These are phyloP conservation scores for Talaromyces sp. DNA, from an alignment of 2,329 filamentous ascomycete species.

Conservation along the genomic window DNA sequence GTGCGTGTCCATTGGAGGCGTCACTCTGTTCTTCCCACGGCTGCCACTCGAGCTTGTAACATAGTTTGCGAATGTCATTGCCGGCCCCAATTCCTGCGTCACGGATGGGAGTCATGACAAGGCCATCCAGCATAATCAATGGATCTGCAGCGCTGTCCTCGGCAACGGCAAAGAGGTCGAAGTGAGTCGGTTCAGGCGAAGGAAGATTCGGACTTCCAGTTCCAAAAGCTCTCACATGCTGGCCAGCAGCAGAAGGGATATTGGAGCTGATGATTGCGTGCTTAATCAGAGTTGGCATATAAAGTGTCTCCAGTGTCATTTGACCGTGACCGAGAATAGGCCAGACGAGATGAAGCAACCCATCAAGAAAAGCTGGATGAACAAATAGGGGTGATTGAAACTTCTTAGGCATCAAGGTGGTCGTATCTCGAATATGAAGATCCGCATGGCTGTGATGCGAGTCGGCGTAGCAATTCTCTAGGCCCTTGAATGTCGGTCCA, in stretches of 20 bases:
- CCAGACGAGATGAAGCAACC: slow-evolving; percentile 31
- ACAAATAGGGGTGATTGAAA: slow-evolving; percentile 48
- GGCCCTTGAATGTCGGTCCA: slow-evolving; percentile 53
- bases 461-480: slow-evolving; percentile 48
- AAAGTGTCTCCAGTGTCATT: slow-evolving; percentile 33
- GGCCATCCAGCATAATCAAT: slow-evolving; percentile 26
- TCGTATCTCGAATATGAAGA: slow-evolving; percentile 47
- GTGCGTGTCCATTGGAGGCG: neutral
- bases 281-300: slow-evolving; percentile 37
- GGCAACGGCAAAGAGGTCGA: slow-evolving; percentile 23
- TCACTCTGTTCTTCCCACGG: slow-evolving; percentile 19
- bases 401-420: slow-evolving; percentile 46
- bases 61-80: slow-evolving; percentile 23
- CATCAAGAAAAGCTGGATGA: slow-evolving; percentile 51
- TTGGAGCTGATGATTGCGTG: slow-evolving; percentile 27
- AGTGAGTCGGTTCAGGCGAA: slow-evolving; percentile 15
- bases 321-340: slow-evolving; percentile 34
- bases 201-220: slow-evolving; percentile 14
- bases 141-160: slow-evolving; percentile 23
- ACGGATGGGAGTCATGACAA: slow-evolving; percentile 30
- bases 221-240: slow-evolving; percentile 24
- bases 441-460: slow-evolving; percentile 29
- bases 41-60: slow-evolving; percentile 29
- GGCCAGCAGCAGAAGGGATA: slow-evolving; percentile 22
- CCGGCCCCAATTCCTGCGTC: slow-evolving; percentile 19